Conservation (phyloP, 768 basidiomycete genomes). For the Sistotremastrum niveocremeum region DNA sequence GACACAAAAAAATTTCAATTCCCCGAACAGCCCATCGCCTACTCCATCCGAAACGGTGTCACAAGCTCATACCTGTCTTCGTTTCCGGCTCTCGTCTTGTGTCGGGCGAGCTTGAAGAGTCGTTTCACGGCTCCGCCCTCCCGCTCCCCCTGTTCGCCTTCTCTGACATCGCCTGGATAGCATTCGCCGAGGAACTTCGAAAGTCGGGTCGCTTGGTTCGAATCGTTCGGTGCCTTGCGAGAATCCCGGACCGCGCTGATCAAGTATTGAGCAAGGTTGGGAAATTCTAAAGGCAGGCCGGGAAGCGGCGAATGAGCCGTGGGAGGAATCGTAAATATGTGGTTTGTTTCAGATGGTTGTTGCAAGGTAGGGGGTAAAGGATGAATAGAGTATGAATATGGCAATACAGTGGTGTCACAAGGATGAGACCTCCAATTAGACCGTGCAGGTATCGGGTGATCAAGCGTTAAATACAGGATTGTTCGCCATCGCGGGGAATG, state of each 20-base stretch:
- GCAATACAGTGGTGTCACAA: conserved; percentile 50
- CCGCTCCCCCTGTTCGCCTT: conserved; percentile 51
- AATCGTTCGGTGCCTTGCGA: conserved; percentile 44
- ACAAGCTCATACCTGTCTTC: conserved; percentile 74
- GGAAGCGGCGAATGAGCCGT: conserved; percentile 49
- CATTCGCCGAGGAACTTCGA: conserved; percentile 56
- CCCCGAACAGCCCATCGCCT: background rate
- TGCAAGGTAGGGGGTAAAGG: conserved; percentile 41
- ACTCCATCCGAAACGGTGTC: conserved; percentile 64
- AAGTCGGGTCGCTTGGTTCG: conserved; percentile 48
- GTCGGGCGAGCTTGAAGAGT: conserved; percentile 10
- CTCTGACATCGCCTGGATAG: conserved; percentile 45
- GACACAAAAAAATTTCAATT: background rate
- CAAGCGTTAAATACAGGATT: conserved; percentile 65
- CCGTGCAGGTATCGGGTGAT: conserved; percentile 43
- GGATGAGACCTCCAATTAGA: too few species aligned
- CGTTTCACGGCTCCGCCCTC: conserved; percentile 25
- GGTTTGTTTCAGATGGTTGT: conserved; percentile 16
- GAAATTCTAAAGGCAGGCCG: conserved; percentile 59
- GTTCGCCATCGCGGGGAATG: conserved; percentile 57
- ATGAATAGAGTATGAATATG: conserved; percentile 58
- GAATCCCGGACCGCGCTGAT: conserved; percentile 60
- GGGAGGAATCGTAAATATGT: conserved; percentile 34
- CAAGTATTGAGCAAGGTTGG: conserved; percentile 62
- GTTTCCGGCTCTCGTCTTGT: conserved; percentile 41